Conservation (phyloP, 2,329 filamentous ascomycete species). For the Hypomyces rosellus region DNA sequence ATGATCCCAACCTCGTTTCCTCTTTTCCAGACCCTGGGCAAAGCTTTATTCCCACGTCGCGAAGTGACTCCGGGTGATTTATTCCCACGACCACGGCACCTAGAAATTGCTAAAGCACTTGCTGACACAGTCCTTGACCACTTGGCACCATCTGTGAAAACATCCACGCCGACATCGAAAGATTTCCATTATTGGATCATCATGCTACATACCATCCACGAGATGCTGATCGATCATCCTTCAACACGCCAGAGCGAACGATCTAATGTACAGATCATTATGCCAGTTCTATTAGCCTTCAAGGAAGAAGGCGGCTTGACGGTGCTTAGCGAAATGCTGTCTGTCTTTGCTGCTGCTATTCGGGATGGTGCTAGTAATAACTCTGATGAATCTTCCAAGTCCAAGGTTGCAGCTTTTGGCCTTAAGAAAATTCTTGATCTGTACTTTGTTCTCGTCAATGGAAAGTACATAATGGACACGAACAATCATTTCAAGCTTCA, state of each 20-base stretch:
- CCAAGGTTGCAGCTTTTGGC: slow-evolving; percentile 47
- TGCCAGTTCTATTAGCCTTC: slow-evolving; percentile 79
- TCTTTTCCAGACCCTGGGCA: slow-evolving; percentile 81
- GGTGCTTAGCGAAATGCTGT: slow-evolving; percentile 64
- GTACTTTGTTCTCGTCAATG: slow-evolving; percentile 68
- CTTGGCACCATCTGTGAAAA: slow-evolving; percentile 44
- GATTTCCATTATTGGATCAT: slow-evolving; percentile 78
- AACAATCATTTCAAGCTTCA: slow-evolving; percentile 46
- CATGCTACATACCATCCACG: slow-evolving; percentile 69
- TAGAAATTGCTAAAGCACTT: slow-evolving; percentile 57
- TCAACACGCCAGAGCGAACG: slow-evolving; percentile 42
- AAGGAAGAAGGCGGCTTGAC: slow-evolving; percentile 73
- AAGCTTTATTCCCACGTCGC: slow-evolving; percentile 69
- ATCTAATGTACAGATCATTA: slow-evolving; percentile 50
- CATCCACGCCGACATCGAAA: slow-evolving; percentile 45
- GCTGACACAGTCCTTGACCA: slow-evolving; percentile 65
- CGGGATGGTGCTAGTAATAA: slow-evolving; percentile 33
- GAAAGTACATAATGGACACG: slow-evolving; percentile 76
- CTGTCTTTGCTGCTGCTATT: slow-evolving; percentile 48
- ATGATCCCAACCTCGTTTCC: slow-evolving; percentile 75
- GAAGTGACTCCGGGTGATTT: slow-evolving; percentile 51
- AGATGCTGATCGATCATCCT: slow-evolving; percentile 66
- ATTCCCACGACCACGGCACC: slow-evolving; percentile 47
- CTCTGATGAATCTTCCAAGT: slow-evolving; percentile 38
- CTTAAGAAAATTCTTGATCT: slow-evolving; percentile 82